Percentiles rank a stretch among this genome's conserved stretches.
phyloP scores from a whole-genome alignment of 208 protist genomes.

The Tritrichomonas foetus region DNA sequence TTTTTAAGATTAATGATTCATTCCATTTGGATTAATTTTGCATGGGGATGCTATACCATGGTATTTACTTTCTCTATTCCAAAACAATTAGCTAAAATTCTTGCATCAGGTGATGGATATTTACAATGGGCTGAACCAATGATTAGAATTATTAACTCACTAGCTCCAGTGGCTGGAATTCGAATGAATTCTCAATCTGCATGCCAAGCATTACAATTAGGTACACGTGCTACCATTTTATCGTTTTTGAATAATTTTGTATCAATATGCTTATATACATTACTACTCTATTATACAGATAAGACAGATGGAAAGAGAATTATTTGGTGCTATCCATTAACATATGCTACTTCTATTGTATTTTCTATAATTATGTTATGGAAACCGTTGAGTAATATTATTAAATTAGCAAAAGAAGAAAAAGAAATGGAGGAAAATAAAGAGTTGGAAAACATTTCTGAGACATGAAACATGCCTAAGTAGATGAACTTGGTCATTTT shows the following conservation, averaged over 20 bases:
- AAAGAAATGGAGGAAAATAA: no score
- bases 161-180: neutral
- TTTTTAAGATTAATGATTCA: neutral
- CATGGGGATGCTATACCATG: neutral
- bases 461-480: no score
- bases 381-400: neutral
- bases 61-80: neutral
- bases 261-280: neutral
- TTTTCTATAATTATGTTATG: neutral
- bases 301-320: neutral
- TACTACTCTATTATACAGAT: neutral
- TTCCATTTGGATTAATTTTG: neutral
- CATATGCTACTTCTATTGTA: no score
- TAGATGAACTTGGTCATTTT: no score
- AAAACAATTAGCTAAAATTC: neutral
- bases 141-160: neutral
- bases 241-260: neutral
- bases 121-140: neutral
- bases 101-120: neutral
- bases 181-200: neutral
- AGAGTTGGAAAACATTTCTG: no score
- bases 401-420: neutral
- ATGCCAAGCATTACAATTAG: neutral
- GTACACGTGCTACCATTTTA: neutral
- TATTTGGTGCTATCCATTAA: neutral